Conservation (phyloP, 2,329 filamentous ascomycete genomes). For the Ceratocystis lukuohia region DNA sequence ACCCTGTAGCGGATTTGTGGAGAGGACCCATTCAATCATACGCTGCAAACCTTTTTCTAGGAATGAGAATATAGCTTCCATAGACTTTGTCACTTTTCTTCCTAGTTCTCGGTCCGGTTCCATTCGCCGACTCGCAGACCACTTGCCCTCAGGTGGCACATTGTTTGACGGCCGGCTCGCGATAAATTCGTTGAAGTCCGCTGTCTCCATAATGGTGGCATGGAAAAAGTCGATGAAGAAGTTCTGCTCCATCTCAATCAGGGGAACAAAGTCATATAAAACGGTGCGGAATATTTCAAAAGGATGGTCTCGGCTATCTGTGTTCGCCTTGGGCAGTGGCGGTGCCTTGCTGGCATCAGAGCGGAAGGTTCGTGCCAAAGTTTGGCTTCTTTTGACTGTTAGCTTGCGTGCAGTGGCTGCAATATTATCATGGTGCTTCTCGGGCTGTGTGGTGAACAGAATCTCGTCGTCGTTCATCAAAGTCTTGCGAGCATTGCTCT, state of each 20-base stretch:
- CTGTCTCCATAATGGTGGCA: conserved; percentile 65
- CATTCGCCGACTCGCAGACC: conserved; percentile 38
- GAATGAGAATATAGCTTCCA: conserved; percentile 80
- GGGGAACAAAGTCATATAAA: conserved; percentile 66
- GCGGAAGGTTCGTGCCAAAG: conserved; percentile 59
- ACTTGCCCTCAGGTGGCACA: conserved; percentile 20
- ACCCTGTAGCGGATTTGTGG: conserved; percentile 71
- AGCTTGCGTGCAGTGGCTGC: conserved; percentile 71
- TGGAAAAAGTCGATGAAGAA: conserved; percentile 97
- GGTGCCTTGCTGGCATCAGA: conserved; percentile 49
- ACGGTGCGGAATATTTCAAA: conserved; percentile 72
- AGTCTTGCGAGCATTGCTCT: conserved; percentile 60
- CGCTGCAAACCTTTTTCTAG: conserved; percentile 64
- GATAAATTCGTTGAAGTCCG: conserved; percentile 75
- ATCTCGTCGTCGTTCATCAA: conserved; percentile 67
- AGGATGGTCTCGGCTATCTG: conserved; percentile 54
- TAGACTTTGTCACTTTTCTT: conserved; percentile 68
- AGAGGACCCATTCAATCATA: conserved; percentile 72
- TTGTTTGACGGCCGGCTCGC: conserved; percentile 29
- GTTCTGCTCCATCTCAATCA: conserved; percentile 89
- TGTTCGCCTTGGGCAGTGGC: conserved; percentile 24
- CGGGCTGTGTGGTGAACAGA: conserved; percentile 70
- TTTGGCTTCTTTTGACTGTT: conserved; percentile 89
- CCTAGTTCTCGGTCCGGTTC: conserved; percentile 81
- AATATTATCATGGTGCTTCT: conserved; percentile 73